phyloP scores from a whole-genome alignment of 2,329 filamentous ascomycete species.

The Fusarium coffeatum region DNA sequence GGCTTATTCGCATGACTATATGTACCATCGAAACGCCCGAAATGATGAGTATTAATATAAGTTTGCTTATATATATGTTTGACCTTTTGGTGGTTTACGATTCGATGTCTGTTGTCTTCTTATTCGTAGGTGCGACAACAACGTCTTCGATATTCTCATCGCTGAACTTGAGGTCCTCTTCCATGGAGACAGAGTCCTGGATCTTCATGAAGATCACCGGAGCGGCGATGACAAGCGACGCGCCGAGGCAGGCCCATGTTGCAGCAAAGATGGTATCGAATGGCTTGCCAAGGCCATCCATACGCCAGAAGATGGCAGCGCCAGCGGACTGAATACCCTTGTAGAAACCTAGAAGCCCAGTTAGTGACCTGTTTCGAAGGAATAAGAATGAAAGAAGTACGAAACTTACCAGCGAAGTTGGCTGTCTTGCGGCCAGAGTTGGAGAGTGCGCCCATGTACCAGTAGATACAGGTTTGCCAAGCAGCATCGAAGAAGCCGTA shows the following conservation, averaged over 20 bases:
- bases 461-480: conserved; percentile 64
- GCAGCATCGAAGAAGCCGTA: conserved; percentile 76
- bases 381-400: background rate
- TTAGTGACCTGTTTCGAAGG: conserved; percentile 4
- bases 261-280: conserved; percentile 78
- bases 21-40: conserved; percentile 7
- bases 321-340: conserved; percentile 60
- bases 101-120: conserved; percentile 35
- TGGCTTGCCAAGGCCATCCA: conserved; percentile 51
- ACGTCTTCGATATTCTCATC: conserved; percentile 86
- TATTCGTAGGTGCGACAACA: conserved; percentile 20
- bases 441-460: conserved; percentile 87
- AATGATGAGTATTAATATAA: conserved; percentile 17
- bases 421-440: conserved; percentile 92
- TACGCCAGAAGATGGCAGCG: conserved; percentile 47
- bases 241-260: conserved; percentile 79
- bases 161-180: conserved; percentile 86
- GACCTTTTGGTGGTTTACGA: conserved; percentile 9
- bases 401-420: conserved; percentile 70
- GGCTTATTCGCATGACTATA: background rate
- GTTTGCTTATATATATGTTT: conserved; percentile 6
- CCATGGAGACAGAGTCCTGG: conserved; percentile 78
- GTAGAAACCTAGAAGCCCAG: conserved; percentile 72
- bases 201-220: conserved; percentile 83
- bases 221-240: conserved; percentile 77